phyloP scores from a whole-genome alignment of 2,329 filamentous ascomycete species.

The Neonectria hederae region DNA sequence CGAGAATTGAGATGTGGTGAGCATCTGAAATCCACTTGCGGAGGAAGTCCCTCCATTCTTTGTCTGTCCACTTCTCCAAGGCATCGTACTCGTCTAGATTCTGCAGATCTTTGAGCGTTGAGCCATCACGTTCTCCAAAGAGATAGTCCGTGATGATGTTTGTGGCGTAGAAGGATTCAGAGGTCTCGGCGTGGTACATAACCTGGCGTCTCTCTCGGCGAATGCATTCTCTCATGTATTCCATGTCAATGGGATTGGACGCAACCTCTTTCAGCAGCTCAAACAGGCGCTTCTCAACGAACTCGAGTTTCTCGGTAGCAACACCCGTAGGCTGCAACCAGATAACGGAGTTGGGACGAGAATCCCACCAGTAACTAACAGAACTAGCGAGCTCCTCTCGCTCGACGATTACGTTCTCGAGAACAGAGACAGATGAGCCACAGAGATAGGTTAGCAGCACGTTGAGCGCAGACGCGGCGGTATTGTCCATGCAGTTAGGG shows the following conservation, averaged over 20 bases:
- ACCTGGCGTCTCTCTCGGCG: conserved; percentile 81
- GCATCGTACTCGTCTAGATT: conserved; percentile 69
- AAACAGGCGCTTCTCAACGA: conserved; percentile 87
- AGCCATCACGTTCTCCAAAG: conserved; percentile 87
- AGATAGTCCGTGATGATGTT: conserved; percentile 93
- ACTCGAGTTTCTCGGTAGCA: conserved; percentile 82
- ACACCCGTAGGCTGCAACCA: conserved; percentile 89
- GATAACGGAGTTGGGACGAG: conserved; percentile 82
- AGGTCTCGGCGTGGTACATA: conserved; percentile 84
- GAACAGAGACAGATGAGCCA: conserved; percentile 89
- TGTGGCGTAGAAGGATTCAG: conserved; percentile 81
- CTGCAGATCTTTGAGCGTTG: conserved; percentile 71
- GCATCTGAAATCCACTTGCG: conserved; percentile 87
- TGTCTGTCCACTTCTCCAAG: conserved; percentile 82
- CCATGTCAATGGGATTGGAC: conserved; percentile 84
- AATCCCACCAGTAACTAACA: conserved; percentile 81
- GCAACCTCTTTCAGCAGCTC: conserved; percentile 84
- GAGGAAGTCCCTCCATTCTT: conserved; percentile 84
- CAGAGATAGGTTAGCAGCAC: conserved; percentile 87
- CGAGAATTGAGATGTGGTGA: conserved; percentile 86
- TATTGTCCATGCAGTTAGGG: conserved; percentile 77
- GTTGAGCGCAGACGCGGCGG: conserved; percentile 77
- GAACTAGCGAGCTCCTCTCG: conserved; percentile 91
- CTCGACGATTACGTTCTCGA: conserved; percentile 93
- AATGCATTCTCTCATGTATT: conserved; percentile 89